Evolutionary conservation across 192 early-diverging fungal species (phyloP).

Genomic region (Coemansia guatemalensis): DNA sequence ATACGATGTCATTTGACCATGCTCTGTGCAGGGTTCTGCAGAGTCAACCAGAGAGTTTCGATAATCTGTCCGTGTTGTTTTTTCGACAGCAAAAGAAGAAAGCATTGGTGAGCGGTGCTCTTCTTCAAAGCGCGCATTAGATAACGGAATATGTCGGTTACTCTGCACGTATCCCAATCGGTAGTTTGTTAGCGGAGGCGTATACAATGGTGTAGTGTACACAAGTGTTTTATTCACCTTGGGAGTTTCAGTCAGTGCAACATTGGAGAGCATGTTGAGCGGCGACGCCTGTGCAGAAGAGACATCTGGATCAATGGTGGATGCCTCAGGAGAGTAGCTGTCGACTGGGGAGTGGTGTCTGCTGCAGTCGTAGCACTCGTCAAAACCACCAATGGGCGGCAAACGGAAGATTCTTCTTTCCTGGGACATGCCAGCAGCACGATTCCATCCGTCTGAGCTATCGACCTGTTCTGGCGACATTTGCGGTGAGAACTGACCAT

Average conservation of each 20-base stretch:
- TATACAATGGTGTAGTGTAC: too few relatives aligned
- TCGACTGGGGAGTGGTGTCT: not conserved
- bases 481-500: too few relatives aligned
- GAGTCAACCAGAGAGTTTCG: too few relatives aligned
- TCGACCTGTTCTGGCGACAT: not conserved
- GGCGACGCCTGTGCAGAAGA: constrained; percentile 2
- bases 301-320: not conserved
- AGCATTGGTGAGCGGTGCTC: too few relatives aligned
- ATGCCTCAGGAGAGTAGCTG: not conserved
- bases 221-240: not conserved
- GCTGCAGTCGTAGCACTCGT: not conserved
- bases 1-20: too few relatives aligned
- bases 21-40: too few relatives aligned
- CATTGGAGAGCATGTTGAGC: constrained; percentile 21
- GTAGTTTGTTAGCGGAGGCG: too few relatives aligned
- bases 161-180: too few relatives aligned
- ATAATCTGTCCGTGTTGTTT: too few relatives aligned
- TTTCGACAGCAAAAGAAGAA: too few relatives aligned
- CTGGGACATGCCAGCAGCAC: not conserved
- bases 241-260: constrained; percentile 7
- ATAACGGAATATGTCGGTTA: too few relatives aligned
- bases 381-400: not conserved
- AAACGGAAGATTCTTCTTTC: not conserved
- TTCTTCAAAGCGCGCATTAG: too few relatives aligned
- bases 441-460: not conserved